A percentile compares a stretch with the other conserved stretches of the same genome.
Evolutionary conservation across 768 basidiomycete species (phyloP).

Genomic region (Paxillus rubicundulus): DNA sequence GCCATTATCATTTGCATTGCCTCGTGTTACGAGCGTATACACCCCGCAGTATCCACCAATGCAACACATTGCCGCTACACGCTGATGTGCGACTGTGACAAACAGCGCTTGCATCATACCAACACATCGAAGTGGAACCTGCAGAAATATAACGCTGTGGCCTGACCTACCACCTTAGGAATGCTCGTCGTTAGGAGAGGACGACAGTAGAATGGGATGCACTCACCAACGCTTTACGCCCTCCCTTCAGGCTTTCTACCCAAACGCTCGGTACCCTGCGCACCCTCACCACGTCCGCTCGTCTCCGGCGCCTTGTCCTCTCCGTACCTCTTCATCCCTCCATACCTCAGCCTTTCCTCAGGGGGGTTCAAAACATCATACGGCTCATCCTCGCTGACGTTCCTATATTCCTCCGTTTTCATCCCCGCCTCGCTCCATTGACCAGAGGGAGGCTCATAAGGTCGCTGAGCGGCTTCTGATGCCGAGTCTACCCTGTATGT

Average conservation of each 20-base stretch:
- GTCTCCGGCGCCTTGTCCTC: conserved; percentile 34
- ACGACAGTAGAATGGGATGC: too few species aligned
- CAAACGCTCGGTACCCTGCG: conserved; percentile 35
- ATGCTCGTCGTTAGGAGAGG: too few species aligned
- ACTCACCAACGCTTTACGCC: conserved; percentile 5
- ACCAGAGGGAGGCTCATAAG: conserved; percentile 49
- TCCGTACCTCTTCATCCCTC: conserved; percentile 14
- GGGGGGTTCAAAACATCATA: conserved; percentile 15
- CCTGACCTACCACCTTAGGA: too few species aligned
- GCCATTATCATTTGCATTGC: too few species aligned
- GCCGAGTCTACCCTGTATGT: conserved; percentile 47
- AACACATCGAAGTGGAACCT: too few species aligned
- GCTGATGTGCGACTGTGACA: too few species aligned
- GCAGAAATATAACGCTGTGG: too few species aligned
- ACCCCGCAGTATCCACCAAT: too few species aligned
- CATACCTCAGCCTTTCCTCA: conserved; percentile 20
- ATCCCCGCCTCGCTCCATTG: conserved; percentile 43
- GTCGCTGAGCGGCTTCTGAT: conserved; percentile 44
- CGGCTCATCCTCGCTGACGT: conserved; percentile 23
- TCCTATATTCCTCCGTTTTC: conserved; percentile 30
- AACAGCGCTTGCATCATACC: too few species aligned
- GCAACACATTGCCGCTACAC: too few species aligned
- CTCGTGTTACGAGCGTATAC: too few species aligned
- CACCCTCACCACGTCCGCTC: conserved; percentile 35
- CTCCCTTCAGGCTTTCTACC: conserved; percentile 36